These are phyloP conservation scores for Scheffersomyces lignicola DNA, from an alignment of 1,139 yeast genomes.

Conservation along the genomic window DNA sequence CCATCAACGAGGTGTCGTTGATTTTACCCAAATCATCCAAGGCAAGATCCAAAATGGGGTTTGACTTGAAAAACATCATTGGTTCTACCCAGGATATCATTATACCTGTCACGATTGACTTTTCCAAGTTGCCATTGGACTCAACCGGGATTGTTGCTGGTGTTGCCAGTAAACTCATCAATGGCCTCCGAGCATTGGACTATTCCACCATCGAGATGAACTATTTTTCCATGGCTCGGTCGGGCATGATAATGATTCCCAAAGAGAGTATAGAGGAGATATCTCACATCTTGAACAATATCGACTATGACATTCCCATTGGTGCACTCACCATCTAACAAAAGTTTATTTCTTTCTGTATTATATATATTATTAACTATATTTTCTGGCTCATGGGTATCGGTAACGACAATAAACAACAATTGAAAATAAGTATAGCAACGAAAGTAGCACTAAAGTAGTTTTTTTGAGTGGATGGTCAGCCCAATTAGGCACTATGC, in stretches of 20 bases:
- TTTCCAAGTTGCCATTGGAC: constrained; percentile 56
- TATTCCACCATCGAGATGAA: constrained; percentile 48
- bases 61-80: constrained; percentile 41
- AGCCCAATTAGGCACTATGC: too few species aligned
- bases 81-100: constrained; percentile 61
- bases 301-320: not conserved
- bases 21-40: constrained; percentile 49
- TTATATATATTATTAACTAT: too few species aligned
- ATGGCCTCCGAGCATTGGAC: constrained; percentile 24
- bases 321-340: not conserved
- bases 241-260: constrained; percentile 62
- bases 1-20: constrained; percentile 53
- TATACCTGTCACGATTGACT: constrained; percentile 58
- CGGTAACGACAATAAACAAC: too few species aligned
- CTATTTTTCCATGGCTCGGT: constrained; percentile 61
- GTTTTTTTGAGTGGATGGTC: too few species aligned
- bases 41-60: constrained; percentile 39
- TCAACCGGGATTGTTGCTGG: constrained; percentile 72
- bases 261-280: constrained; percentile 45
- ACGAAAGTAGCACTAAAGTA: too few species aligned
- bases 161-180: constrained; percentile 52
- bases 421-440: too few species aligned
- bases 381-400: too few species aligned
- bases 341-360: too few species aligned
- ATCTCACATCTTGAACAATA: constrained; percentile 17